Percentiles rank a stretch among this genome's conserved stretches.
Conservation (phyloP, 176 grass and related monocot species). For the Aechmea fasciata region DNA sequence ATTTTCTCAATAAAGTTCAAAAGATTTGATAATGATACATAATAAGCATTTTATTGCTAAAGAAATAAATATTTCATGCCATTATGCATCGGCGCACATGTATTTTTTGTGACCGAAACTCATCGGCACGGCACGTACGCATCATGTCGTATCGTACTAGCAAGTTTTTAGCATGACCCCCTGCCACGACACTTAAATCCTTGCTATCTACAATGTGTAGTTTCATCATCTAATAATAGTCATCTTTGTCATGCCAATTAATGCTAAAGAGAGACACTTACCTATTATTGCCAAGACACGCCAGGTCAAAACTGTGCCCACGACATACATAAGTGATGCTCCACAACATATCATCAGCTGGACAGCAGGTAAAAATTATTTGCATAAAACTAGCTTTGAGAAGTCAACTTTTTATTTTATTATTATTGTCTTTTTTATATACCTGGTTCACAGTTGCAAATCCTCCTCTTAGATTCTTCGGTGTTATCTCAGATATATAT, state of each 20-base stretch:
- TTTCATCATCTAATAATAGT: no score
- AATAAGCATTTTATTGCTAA: no score
- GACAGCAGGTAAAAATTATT: constrained; percentile 10
- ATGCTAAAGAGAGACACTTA: constrained; percentile 7
- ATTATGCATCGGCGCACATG: no score
- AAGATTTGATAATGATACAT: no score
- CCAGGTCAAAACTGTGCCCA: constrained; percentile 61
- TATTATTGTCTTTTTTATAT: constrained; percentile 10
- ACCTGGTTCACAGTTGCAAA: constrained; percentile 79
- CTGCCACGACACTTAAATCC: no score
- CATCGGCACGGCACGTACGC: no score
- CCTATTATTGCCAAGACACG: constrained; percentile 65
- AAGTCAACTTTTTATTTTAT: not conserved
- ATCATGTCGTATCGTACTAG: no score
- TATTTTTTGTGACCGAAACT: no score
- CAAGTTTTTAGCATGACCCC: no score
- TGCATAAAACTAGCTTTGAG: not conserved
- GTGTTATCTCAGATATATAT: constrained; percentile 88
- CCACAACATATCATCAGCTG: constrained; percentile 90
- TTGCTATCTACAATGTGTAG: no score
- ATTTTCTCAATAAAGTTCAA: no score
- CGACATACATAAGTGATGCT: constrained; percentile 46
- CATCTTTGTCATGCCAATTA: not conserved
- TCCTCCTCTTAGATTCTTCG: constrained; percentile 77
- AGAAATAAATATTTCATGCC: no score